Base-by-base conservation (phyloP, 139 green algal genomes). In the Nannochloris sp. region DNA sequence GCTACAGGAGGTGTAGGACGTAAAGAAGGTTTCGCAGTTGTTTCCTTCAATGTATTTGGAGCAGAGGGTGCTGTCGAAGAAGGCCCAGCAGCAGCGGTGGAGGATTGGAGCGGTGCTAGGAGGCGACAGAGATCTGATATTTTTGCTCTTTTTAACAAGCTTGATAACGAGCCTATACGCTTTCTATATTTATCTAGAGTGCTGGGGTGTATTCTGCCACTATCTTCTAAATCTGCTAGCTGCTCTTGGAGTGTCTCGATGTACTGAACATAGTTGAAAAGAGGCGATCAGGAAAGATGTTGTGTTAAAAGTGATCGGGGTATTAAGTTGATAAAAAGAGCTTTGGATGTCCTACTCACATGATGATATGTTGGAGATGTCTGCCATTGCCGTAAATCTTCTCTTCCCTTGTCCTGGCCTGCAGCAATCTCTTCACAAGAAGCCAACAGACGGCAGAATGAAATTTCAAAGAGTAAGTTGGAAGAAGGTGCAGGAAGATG, bases 281-380 rank as follows among this genome's bases (percentile, higher is more conserved):
- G n/a, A n/a, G n/a, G n/a, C n/a, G n/a, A n/a, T n/a, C n/a, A n/a
- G n/a, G n/a, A n/a, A n/a, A n/a, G n/a, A n/a, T n/a, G n/a, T n/a
- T n/a, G n/a, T n/a, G n/a, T 27, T 59, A 59, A 27, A 9, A 45
- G 37, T 12, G 12, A 45, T 45, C 12, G 9, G 37, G 12, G 12
- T 45, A 45, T 45, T 19, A 45, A 45, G 37, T 45, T 19, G 37
- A 12, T 12, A 25, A 62, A 13, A 51, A 44, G n/a, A 67, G 37
- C 23, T 42, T 0, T 23, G 14, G 38, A 54, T 48, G 29, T 37
- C 25, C 0, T 4, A 46, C 77, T 51, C 25, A 84, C 75, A 45
- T 83, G 68, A 55, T 83, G 71, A 54, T 83, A 84, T 2, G 79
- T 56, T 6, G 75, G 70, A 42, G 65, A 77, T 32, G 30, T 54